These are phyloP conservation scores for Cladobotryum protrusum DNA, from an alignment of 2,329 filamentous ascomycete genomes.

Conservation along the genomic window DNA sequence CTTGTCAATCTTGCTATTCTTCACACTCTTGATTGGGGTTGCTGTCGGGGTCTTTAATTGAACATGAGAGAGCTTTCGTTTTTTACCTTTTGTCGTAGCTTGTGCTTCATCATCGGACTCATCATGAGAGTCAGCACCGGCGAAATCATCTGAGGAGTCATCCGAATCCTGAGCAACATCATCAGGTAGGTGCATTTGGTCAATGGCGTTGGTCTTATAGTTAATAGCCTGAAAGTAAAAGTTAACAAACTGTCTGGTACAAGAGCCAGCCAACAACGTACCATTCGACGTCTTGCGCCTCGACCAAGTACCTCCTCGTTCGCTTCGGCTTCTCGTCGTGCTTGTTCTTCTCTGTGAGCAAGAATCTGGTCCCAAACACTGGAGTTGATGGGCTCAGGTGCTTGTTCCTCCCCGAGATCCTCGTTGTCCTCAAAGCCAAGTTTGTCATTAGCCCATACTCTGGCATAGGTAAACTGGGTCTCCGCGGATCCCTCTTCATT, in stretches of 20 bases:
- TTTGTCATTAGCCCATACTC: constrained; percentile 85
- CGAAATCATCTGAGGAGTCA: constrained; percentile 31
- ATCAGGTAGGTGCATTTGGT: constrained; percentile 18
- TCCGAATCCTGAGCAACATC: constrained; percentile 22
- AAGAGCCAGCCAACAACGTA: constrained; percentile 16
- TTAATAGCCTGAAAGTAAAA: constrained; percentile 24
- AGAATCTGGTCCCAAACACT: constrained; percentile 89
- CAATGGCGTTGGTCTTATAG: constrained; percentile 25
- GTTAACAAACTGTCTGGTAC: constrained; percentile 12
- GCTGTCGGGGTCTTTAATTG: constrained; percentile 19
- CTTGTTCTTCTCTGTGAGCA: constrained; percentile 71
- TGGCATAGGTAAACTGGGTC: constrained; percentile 80
- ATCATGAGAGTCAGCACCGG: constrained; percentile 22
- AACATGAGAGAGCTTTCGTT: constrained; percentile 19
- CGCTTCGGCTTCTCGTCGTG: constrained; percentile 61
- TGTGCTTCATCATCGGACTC: constrained; percentile 26
- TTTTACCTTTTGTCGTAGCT: constrained; percentile 30
- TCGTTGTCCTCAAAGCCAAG: constrained; percentile 59
- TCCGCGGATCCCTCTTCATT: constrained; percentile 61
- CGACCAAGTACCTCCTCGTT: constrained; percentile 74
- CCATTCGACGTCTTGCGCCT: constrained; percentile 64
- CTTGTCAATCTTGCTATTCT: constrained; percentile 28
- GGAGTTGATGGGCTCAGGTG: constrained; percentile 51
- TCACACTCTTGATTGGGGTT: constrained; percentile 21
- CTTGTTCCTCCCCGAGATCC: constrained; percentile 44